Conservation (phyloP, 805 yeast species). For the Candida koratica region DNA sequence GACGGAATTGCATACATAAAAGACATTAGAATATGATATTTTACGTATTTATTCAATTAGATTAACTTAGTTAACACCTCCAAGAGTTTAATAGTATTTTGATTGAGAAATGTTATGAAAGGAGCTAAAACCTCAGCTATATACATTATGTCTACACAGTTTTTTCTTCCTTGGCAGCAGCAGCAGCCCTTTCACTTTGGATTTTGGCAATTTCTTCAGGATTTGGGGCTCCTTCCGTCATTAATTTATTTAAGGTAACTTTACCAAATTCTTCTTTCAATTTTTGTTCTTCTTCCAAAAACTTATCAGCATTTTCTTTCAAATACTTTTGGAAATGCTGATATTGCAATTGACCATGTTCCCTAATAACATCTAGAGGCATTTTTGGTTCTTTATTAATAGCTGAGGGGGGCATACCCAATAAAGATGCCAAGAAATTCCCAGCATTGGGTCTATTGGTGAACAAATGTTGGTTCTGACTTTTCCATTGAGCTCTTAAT, state of each 20-base stretch:
- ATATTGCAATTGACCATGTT: slow-evolving; percentile 88
- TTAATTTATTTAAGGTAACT: slow-evolving; percentile 77
- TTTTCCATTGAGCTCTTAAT: slow-evolving; percentile 67
- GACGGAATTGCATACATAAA: too few relatives aligned
- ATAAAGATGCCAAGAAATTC: slow-evolving; percentile 53
- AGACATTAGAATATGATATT: too few relatives aligned
- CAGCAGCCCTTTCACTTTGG: slow-evolving; percentile 32
- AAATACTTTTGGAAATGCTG: slow-evolving; percentile 66
- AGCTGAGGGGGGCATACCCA: slow-evolving; percentile 56
- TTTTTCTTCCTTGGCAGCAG: slow-evolving; percentile 4
- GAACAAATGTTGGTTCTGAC: slow-evolving; percentile 44
- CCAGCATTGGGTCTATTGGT: slow-evolving; percentile 38
- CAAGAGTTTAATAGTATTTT: too few relatives aligned
- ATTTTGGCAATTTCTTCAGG: slow-evolving; percentile 58
- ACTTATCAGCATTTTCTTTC: slow-evolving; percentile 56
- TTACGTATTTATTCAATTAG: too few relatives aligned
- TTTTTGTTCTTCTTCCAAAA: slow-evolving; percentile 83
- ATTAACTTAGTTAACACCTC: too few relatives aligned
- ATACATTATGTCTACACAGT: neutral
- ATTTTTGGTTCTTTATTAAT: slow-evolving; percentile 55
- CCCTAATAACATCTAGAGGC: slow-evolving; percentile 87
- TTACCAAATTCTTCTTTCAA: slow-evolving; percentile 78
- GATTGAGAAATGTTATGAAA: too few relatives aligned
- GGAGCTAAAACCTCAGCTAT: slow-evolving; percentile 1
- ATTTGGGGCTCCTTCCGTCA: slow-evolving; percentile 76